Evolutionary conservation across 495 filamentous ascomycete genomes (phyloP), one percentile per base, ranked within the genome.

Genomic region (Aspergillus panamensis): DNA sequence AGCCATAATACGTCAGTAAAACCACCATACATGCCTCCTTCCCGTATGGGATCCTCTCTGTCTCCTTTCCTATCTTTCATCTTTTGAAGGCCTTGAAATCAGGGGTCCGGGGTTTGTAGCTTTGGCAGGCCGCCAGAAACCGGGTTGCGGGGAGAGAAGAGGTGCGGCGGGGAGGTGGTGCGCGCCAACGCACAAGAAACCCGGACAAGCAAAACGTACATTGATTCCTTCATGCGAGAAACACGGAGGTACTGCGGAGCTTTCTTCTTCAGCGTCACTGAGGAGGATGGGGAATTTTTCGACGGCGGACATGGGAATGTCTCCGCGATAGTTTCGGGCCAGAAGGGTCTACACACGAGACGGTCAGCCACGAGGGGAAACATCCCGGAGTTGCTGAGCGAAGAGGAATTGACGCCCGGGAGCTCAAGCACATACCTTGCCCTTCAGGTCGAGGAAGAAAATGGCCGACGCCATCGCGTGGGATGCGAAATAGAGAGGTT

Each of bases 391-490:
- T 32, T 60, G 19, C 43, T 47, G 48, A 53, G 30, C 30, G 49
- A 43, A 40, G 30, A 21, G 35, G 33, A 16, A 45, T 45, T 45
- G 59, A 12, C 5, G 14, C 21, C 16, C 17, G 49, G 39, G 10
- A 49, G 35, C 31, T 33, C 12, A n/a, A 14, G 33, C 49, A 65
- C 80, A 40, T 73, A 94, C 91, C 87, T 99, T 99, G 87, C 95
- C 95, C 89, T 99, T 99, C 53, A 99, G 82, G 75, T 99, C 95
- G 65, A 99, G 87, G 73, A 99, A 99, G 82, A 99, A 99, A 70
- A 99, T 70, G 43, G 95, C 95, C 53, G 95, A 99, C 62, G 94
- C 94, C 95, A 97, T 99, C 69, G 67, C 81, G 69, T 63, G 52
- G 57, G 58, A 42, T 63, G 44, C 35, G 39, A 45, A 39, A 48